Conservation (phyloP, 306 rosid genomes). For the Medicago arabica region DNA sequence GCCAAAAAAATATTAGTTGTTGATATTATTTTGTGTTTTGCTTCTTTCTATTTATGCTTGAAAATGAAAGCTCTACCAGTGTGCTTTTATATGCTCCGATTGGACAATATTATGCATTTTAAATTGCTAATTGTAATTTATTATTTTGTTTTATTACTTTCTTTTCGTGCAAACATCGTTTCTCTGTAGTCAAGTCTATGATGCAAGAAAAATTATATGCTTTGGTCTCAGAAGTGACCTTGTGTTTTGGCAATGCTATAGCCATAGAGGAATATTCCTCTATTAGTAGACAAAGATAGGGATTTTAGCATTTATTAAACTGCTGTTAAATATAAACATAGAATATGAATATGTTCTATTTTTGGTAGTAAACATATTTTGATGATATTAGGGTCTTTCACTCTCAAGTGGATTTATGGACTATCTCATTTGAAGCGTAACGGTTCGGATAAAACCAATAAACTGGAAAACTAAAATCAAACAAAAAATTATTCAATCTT, state of each 20-base stretch:
- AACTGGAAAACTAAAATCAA: too few species aligned
- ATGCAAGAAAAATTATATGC: slow-evolving; percentile 47
- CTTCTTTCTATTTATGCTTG: slow-evolving; percentile 8
- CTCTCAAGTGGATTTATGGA: too few species aligned
- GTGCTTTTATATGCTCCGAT: slow-evolving; percentile 42
- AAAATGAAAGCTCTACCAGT: slow-evolving; percentile 21
- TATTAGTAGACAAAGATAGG: neutral
- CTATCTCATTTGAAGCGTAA: too few species aligned
- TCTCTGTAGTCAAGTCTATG: neutral
- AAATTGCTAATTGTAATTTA: neutral
- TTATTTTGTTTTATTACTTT: slow-evolving; percentile 47
- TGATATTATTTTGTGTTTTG: slow-evolving; percentile 18
- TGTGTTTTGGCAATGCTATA: slow-evolving; percentile 30
- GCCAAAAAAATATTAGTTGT: neutral
- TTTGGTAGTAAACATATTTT: too few species aligned
- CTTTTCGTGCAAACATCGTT: slow-evolving; percentile 52
- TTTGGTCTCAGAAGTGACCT: slow-evolving; percentile 31
- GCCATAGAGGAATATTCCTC: neutral
- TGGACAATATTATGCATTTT: slow-evolving; percentile 1
- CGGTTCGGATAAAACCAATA: too few species aligned
- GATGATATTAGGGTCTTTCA: too few species aligned
- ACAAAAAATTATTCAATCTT: too few species aligned
- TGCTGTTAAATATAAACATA: neutral
- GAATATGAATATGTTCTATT: too few species aligned
- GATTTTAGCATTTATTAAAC: slow-evolving; percentile 3